Base-by-base conservation (phyloP, 768 basidiomycete genomes). In the Kwoniella botswanensis region DNA sequence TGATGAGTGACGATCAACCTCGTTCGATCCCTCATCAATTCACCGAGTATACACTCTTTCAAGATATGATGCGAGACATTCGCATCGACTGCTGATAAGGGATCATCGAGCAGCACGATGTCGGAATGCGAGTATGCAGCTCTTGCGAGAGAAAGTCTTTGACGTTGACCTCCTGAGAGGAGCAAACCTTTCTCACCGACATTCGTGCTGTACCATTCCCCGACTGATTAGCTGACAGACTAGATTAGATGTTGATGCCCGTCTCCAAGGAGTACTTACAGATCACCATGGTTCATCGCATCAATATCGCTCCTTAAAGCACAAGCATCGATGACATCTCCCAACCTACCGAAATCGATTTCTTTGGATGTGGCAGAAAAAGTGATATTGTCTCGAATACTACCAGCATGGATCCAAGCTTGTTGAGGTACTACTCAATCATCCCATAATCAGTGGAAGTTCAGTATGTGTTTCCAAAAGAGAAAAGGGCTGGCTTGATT, bases 161-260 rank as follows among this genome's bases (percentile, higher is more conserved):
- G 77, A 22, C 79, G 71, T 61, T 83, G 83, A 12, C 81, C 83
- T 2, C 80, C 84, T 1, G 81, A 83, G 2, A 85, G 74, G 2
- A 79, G 82, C 54, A 85, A 79, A 0, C 92, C 92, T 77, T 90
- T 90, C 83, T 93, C 92, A 15, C 93, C 93, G 73, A 95, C 92
- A 83, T 93, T 91, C 1, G 93, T 78, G 22, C 63, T 71, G 15
- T n/a, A 3, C 24, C 17, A 3, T 6, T 4, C 35, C 7, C 4
- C 35, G 35, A 9, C 64, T 41, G 22, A 42, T 46, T 22, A 46
- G 61, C 24, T 26, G 46, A 50, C 46, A 9, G 7, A 35, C 7
- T 7, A 35, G 35, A 35, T 35, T 6, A 9, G 35, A 35, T 35
- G 7, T 35, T 35, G 35, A 7, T 35, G 35, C 35, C 1, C 7